Conservation (phyloP, 83 land plant genomes). For the Larix sibirica region DNA sequence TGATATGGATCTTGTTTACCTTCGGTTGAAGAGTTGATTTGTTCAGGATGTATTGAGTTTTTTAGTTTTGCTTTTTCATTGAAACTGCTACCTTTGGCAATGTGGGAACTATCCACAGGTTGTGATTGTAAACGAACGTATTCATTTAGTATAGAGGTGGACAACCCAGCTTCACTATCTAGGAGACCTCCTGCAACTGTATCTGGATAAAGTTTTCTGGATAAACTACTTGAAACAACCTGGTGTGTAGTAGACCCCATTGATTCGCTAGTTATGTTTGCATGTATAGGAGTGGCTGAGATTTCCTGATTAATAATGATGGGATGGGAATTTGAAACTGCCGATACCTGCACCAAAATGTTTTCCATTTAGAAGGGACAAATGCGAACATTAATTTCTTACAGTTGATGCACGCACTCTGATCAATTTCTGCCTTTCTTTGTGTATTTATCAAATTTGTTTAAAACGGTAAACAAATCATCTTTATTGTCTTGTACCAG, state of each 20-base stretch:
- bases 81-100: not conserved
- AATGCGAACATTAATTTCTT: not conserved
- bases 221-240: not conserved
- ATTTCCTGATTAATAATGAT: not conserved
- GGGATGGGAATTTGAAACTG: not conserved
- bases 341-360: not conserved
- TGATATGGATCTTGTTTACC: not conserved
- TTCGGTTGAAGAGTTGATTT: not conserved
- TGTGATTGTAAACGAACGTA: not conserved
- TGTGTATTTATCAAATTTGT: no score
- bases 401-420: no score
- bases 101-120: not conserved
- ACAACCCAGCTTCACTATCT: not conserved
- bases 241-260: not conserved
- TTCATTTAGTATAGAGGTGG: slow-evolving; percentile 3
- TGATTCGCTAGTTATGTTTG: not conserved
- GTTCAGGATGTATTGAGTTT: not conserved
- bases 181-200: not conserved
- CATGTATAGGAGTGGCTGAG: not conserved
- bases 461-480: no score
- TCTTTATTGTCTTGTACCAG: no score
- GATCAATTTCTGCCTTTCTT: no score
- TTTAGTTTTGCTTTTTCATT: not conserved
- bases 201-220: not conserved
- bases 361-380: not conserved